Conservation (phyloP, 257 asterid genomes). For the Solanum sejunctum region DNA sequence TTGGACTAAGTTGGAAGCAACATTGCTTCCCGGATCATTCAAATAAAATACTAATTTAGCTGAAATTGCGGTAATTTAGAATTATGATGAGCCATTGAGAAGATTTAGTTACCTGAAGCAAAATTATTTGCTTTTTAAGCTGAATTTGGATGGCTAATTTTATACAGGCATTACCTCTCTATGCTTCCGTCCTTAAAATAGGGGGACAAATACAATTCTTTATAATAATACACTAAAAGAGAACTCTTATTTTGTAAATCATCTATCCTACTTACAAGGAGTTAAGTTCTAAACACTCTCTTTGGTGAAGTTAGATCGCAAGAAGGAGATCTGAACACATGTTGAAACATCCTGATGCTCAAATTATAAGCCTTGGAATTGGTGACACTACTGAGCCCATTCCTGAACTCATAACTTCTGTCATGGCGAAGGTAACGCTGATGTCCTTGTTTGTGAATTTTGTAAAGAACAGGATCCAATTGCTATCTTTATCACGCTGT, state of each 20-base stretch:
- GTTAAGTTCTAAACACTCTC: neutral
- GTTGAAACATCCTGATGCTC: constrained; percentile 68
- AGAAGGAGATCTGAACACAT: constrained; percentile 73
- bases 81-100: neutral
- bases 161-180: neutral
- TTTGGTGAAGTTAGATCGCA: constrained; percentile 44
- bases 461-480: neutral
- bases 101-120: neutral
- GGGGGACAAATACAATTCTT: neutral
- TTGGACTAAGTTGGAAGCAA: neutral
- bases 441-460: neutral
- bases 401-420: constrained; percentile 79
- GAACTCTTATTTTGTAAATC: neutral
- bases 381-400: constrained; percentile 98
- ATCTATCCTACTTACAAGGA: neutral
- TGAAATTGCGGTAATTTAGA: neutral
- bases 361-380: constrained; percentile 92
- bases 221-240: neutral
- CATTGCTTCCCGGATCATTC: neutral
- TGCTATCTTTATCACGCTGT: neutral
- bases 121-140: neutral
- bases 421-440: constrained; percentile 73
- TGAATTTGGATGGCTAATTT: neutral
- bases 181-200: neutral
- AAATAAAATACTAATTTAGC: neutral